Base-by-base conservation (phyloP, 257 asterid species). In the Solanum gracilifrons region DNA sequence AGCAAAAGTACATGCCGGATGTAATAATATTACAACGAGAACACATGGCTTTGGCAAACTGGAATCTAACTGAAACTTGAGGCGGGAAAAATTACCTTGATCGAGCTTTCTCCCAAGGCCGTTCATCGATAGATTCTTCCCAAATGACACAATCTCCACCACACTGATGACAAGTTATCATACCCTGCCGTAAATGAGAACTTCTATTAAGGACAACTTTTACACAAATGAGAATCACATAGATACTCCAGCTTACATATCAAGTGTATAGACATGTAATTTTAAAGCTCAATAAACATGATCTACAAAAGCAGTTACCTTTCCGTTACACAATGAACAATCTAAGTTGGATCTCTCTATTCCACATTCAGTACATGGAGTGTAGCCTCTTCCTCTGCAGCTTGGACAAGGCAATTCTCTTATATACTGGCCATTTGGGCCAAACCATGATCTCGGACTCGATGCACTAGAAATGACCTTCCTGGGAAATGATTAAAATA, bases 31-130 rank as follows among this genome's bases (percentile, higher is more conserved):
- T 23, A 41, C 37, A 23, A 43, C 7, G 41, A 51, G 83, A 82
- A 18, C 58, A 82, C 36, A 4, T 11, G 27, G 37, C 29, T 51
- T 77, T 77, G 9, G 35, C 5, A 69, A 55, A 62, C 1, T 20
- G 82, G 33, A 74, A 68, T 71, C 16, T 32, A 25, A 85, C 8
- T 60, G 43, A n/a, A 71, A 85, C 33, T 18, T 23, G 68, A 88
- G 43, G 86, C 13, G 41, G 29, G 83, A 82, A 20, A 87, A 21
- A 68, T 15, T 91, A 97, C 98, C 92, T 92, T 43, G 96, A 95
- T 80, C 94, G 97, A 80, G 99, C 99, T 86, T 93, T 94, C 93
- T 97, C 98, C 99, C 99, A 97, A 69, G 99, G 99, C 39, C 86
- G 91, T 91, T 97, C 98, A 84, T 97, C 99, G 32, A 95, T 95